Percentiles rank a stretch among this genome's conserved stretches.
Evolutionary conservation across 441 rosid species (phyloP).

Genomic region (Manihot esculenta): DNA sequence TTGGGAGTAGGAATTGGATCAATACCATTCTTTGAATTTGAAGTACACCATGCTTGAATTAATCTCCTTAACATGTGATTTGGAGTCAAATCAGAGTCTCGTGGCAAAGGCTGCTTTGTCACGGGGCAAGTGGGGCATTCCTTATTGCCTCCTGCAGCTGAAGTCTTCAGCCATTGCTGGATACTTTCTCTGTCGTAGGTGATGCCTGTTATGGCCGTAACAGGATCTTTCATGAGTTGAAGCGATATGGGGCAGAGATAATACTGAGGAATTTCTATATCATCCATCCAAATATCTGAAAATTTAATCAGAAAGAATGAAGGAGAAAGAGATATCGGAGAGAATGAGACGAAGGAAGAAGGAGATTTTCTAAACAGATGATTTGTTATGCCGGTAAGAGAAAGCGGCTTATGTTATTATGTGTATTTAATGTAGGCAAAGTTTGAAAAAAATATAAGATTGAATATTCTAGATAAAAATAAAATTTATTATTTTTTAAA

Average conservation of each 20-base stretch:
- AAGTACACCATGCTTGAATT: slow-evolving; percentile 50
- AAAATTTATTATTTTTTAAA: no score
- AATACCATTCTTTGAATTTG: slow-evolving; percentile 27
- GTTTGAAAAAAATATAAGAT: neutral
- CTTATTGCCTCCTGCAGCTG: slow-evolving; percentile 1
- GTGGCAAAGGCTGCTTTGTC: slow-evolving; percentile 49
- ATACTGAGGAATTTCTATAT: slow-evolving; percentile 51
- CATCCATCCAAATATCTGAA: slow-evolving; percentile 31
- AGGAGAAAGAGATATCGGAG: neutral
- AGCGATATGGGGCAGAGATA: slow-evolving; percentile 71
- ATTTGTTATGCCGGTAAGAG: slow-evolving; percentile 3
- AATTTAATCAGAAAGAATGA: no score
- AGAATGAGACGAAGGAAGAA: neutral
- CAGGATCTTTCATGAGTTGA: slow-evolving; percentile 68
- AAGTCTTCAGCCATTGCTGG: slow-evolving; percentile 54
- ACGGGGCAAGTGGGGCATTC: slow-evolving; percentile 42
- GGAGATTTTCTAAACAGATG: neutral
- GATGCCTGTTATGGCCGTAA: slow-evolving; percentile 62
- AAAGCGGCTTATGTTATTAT: slow-evolving; percentile 3
- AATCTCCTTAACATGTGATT: slow-evolving; percentile 50
- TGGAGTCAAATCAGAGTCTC: slow-evolving; percentile 42
- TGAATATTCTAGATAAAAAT: slow-evolving; percentile 7
- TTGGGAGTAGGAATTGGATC: slow-evolving; percentile 36
- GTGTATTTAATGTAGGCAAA: neutral
- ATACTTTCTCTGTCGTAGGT: slow-evolving; percentile 72